Percentiles rank a stretch among this genome's conserved stretches.
These are phyloP conservation scores for Termitomyces sp. DNA, from an alignment of 1,284 basidiomycete genomes.

Conservation along the genomic window DNA sequence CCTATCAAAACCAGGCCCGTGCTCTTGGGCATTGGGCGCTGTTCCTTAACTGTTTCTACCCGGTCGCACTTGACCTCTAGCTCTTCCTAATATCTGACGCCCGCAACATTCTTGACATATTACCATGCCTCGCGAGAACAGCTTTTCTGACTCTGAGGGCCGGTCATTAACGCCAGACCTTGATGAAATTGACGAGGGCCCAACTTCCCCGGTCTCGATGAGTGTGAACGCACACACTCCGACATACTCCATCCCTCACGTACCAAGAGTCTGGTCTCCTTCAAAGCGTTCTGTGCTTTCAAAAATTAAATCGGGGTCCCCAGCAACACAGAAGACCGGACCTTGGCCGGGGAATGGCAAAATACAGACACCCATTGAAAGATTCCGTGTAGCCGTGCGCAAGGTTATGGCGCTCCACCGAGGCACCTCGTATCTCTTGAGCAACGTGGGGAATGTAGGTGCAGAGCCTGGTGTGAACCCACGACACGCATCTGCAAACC, in stretches of 20 bases:
- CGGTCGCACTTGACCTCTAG: neutral
- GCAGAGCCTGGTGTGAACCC: slow-evolving; percentile 65
- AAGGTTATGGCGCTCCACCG: slow-evolving; percentile 54
- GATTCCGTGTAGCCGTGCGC: slow-evolving; percentile 45
- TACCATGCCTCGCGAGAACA: slow-evolving; percentile 51
- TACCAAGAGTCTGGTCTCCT: slow-evolving; percentile 6
- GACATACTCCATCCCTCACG: slow-evolving; percentile 2
- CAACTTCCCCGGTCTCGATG: slow-evolving; percentile 3
- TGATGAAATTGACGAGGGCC: slow-evolving; percentile 22
- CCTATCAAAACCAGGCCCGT: neutral
- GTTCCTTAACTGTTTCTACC: neutral
- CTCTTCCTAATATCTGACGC: neutral
- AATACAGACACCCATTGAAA: slow-evolving; percentile 34
- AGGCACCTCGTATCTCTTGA: slow-evolving; percentile 37
- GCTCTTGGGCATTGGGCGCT: neutral
- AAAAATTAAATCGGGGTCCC: slow-evolving; percentile 9
- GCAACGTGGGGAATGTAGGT: slow-evolving; percentile 32
- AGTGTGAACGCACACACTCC: neutral
- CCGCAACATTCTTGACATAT: neutral
- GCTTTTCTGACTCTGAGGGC: slow-evolving; percentile 53
- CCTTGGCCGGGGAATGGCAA: slow-evolving; percentile 8
- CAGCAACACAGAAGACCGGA: slow-evolving; percentile 6
- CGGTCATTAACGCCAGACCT: slow-evolving; percentile 55
- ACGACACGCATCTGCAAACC: slow-evolving; percentile 42
- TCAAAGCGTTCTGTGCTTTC: slow-evolving; percentile 13